Conservation (phyloP, 2,329 filamentous ascomycete species). For the Fusarium penzigii region DNA sequence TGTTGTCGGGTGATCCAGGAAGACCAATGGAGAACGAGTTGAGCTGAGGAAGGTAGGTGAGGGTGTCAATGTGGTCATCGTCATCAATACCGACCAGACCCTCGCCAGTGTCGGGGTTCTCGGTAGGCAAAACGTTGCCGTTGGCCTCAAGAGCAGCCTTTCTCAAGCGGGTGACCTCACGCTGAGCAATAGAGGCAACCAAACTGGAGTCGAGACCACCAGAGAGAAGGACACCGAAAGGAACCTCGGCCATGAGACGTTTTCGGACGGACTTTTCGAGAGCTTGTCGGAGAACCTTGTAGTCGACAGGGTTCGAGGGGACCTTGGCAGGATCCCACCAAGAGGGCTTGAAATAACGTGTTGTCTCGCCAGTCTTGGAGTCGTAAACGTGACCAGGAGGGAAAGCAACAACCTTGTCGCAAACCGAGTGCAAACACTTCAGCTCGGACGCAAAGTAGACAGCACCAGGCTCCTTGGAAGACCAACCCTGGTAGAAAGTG, state of each 20-base stretch:
- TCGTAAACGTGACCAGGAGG: conserved; percentile 96
- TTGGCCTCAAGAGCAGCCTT: conserved; percentile 57
- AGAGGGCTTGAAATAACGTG: conserved; percentile 84
- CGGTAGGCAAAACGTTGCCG: conserved; percentile 46
- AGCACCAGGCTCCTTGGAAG: conserved; percentile 76
- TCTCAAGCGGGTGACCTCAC: conserved; percentile 81
- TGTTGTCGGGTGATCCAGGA: conserved; percentile 87
- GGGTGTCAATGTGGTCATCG: conserved; percentile 82
- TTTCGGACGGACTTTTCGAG: conserved; percentile 93
- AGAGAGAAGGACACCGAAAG: conserved; percentile 93
- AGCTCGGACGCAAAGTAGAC: conserved; percentile 97
- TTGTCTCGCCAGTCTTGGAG: conserved; percentile 83
- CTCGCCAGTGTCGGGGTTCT: conserved; percentile 62
- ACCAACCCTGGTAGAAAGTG: conserved; percentile 94
- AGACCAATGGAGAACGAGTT: conserved; percentile 99
- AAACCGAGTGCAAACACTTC: conserved; percentile 89
- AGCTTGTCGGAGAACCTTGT: conserved; percentile 76
- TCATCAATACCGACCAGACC: conserved; percentile 93
- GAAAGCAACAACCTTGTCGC: conserved; percentile 93
- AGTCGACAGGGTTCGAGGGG: conserved; percentile 78
- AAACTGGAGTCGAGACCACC: conserved; percentile 95
- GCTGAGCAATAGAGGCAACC: conserved; percentile 91
- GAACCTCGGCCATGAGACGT: conserved; percentile 97
- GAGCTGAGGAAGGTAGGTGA: conserved; percentile 89
- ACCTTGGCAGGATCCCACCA: conserved; percentile 88